Conservation (phyloP, 202 grass and related monocot species). For the Zizania palustris region DNA sequence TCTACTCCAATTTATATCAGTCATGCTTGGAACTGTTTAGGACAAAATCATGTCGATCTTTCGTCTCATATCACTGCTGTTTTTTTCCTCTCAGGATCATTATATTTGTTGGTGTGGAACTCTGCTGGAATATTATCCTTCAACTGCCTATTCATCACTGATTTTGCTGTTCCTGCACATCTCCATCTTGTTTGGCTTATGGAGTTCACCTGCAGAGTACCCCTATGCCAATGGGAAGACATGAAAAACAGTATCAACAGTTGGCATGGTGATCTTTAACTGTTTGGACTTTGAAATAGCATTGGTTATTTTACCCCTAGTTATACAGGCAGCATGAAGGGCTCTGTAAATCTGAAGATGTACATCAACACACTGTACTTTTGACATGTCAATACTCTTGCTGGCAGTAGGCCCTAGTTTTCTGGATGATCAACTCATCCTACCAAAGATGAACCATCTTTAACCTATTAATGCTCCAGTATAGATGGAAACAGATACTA, state of each 20-base stretch:
- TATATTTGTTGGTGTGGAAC: constrained; percentile 68
- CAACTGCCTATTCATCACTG: constrained; percentile 76
- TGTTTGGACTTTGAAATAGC: neutral
- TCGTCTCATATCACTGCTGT: neutral
- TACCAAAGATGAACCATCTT: constrained; percentile 26
- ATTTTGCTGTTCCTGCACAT: constrained; percentile 67
- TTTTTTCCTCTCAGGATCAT: constrained; percentile 61
- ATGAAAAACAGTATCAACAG: constrained; percentile 30
- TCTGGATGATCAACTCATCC: neutral
- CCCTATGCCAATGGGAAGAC: constrained; percentile 49
- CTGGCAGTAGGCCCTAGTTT: neutral
- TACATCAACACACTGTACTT: constrained; percentile 5
- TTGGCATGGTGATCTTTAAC: constrained; percentile 10
- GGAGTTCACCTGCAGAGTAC: constrained; percentile 61
- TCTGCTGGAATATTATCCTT: constrained; percentile 98
- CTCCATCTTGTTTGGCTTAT: constrained; percentile 70
- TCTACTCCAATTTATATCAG: neutral
- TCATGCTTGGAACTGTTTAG: neutral
- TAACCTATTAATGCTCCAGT: constrained; percentile 4
- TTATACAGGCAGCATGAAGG: constrained; percentile 7
- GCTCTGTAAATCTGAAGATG: constrained; percentile 9
- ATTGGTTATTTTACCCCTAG: neutral
- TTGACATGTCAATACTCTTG: neutral
- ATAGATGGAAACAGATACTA: neutral
- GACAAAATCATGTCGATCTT: constrained; percentile 26